phyloP scores from a whole-genome alignment of 345 rosid species.

The Passiflora organensis region DNA sequence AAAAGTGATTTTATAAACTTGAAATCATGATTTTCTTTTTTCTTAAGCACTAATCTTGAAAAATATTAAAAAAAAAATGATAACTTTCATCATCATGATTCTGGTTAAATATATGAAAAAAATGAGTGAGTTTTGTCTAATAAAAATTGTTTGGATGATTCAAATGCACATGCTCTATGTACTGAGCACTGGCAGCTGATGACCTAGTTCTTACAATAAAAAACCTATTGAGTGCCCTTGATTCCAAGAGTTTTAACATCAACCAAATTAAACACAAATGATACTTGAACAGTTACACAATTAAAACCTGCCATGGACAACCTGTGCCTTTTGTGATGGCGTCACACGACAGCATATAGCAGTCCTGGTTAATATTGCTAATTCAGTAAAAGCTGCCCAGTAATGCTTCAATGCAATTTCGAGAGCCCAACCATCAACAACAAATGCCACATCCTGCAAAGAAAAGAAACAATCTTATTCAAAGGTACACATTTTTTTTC shows the following conservation, averaged over 20 bases:
- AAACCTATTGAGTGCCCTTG: too few species aligned
- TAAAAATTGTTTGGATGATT: too few species aligned
- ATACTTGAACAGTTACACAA: neutral
- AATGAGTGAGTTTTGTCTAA: too few species aligned
- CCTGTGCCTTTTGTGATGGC: conserved; percentile 99
- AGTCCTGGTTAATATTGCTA: conserved; percentile 92
- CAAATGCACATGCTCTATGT: too few species aligned
- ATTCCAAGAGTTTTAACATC: too few species aligned
- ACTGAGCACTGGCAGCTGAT: too few species aligned
- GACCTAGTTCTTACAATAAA: too few species aligned
- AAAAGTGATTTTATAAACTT: conserved; percentile 4
- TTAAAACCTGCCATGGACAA: conserved; percentile 20
- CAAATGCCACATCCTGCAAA: conserved; percentile 87
- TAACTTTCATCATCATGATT: neutral
- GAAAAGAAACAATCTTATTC: neutral
- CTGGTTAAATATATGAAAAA: too few species aligned
- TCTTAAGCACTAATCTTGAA: neutral
- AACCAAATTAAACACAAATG: too few species aligned
- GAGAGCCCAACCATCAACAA: conserved; percentile 96
- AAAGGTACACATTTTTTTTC: neutral
- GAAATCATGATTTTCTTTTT: neutral
- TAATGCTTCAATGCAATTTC: conserved; percentile 85
- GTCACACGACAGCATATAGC: conserved; percentile 98
- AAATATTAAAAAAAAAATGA: too few species aligned
- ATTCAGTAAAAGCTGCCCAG: conserved; percentile 78